Conservation (phyloP, 257 asterid species). For the Plantago major region DNA sequence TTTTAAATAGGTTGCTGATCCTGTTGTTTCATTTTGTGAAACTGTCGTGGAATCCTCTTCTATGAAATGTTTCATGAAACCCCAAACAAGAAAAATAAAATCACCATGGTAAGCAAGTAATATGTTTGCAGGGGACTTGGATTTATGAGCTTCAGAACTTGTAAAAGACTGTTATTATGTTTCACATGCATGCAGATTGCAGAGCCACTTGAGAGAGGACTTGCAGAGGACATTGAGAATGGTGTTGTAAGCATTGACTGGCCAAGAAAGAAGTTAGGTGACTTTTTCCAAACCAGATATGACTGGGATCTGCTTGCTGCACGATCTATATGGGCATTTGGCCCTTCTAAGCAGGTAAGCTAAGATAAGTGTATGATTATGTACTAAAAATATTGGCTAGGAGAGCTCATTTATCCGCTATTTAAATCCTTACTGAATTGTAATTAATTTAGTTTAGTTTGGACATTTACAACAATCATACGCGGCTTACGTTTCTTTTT, state of each 20-base stretch:
- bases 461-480: conserved; percentile 5
- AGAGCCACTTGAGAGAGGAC: conserved; percentile 97
- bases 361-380: conserved; percentile 12
- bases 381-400: not conserved
- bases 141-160: not conserved
- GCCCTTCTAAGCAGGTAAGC: conserved; percentile 91
- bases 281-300: conserved; percentile 84
- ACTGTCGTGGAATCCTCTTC: conserved; percentile 98
- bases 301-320: conserved; percentile 99
- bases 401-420: not conserved
- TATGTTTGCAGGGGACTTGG: not conserved
- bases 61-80: conserved; percentile 97
- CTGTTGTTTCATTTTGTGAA: conserved; percentile 97
- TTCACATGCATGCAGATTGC: conserved; percentile 58
- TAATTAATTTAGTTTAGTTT: not conserved
- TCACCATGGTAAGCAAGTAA: conserved; percentile 73
- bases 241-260: conserved; percentile 87
- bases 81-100: conserved; percentile 92
- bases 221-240: conserved; percentile 94
- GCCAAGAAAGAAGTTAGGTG: conserved; percentile 89
- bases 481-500: conserved; percentile 1
- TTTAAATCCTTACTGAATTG: conserved; percentile 14
- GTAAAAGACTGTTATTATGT: conserved; percentile 9
- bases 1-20: conserved; percentile 82
- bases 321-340: conserved; percentile 98